Evolutionary conservation across 1,284 basidiomycete species (phyloP).

Genomic region (Boletus albobrunnescens): DNA sequence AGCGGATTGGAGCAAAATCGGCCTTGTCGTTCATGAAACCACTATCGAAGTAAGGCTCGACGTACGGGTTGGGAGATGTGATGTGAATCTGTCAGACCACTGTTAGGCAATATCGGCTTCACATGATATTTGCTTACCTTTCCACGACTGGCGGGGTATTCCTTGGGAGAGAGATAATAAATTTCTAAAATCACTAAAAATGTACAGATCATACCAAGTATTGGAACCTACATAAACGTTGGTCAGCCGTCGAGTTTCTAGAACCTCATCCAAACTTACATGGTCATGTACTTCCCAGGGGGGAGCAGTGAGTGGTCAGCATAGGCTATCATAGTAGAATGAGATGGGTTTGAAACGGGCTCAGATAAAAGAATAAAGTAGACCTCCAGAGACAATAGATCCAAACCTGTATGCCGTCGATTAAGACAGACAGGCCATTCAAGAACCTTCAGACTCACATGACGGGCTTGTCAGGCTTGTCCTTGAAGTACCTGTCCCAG

Average conservation of each 20-base stretch:
- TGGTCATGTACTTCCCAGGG: conserved; percentile 68
- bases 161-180: conserved; percentile 19
- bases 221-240: conserved; percentile 43
- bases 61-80: conserved; percentile 55
- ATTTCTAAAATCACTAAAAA: not conserved
- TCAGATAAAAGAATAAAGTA: not conserved
- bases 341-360: conserved; percentile 2
- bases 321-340: conserved; percentile 42
- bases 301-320: conserved; percentile 66
- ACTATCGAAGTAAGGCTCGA: conserved; percentile 61
- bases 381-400: conserved; percentile 58
- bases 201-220: conserved; percentile 42
- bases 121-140: conserved; percentile 37
- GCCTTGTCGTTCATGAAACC: conserved; percentile 77
- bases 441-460: conserved; percentile 39
- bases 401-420: conserved; percentile 44
- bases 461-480: conserved; percentile 73
- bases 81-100: conserved; percentile 54
- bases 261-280: conserved; percentile 32
- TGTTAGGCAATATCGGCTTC: conserved; percentile 5
- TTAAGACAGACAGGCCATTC: not conserved
- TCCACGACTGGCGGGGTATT: conserved; percentile 66
- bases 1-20: conserved; percentile 70
- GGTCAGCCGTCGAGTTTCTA: conserved; percentile 1
- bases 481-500: conserved; percentile 67